Conservation (phyloP, 768 basidiomycete species). For the Amanita inopinata region DNA sequence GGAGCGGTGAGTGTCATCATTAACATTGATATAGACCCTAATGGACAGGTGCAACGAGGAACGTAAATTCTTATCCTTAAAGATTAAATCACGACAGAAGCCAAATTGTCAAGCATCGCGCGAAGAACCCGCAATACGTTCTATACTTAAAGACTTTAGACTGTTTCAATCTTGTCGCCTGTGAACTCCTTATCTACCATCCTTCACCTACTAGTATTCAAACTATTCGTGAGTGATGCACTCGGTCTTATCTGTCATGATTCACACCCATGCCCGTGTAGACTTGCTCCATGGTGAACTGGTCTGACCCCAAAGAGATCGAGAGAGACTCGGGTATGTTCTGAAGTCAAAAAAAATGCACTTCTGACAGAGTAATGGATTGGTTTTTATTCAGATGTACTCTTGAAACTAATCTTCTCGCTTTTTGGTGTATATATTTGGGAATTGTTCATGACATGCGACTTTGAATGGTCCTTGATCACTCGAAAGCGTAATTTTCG, state of each 20-base stretch:
- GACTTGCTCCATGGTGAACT: conserved; percentile 35
- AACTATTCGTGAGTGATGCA: no score
- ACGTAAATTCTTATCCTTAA: neutral
- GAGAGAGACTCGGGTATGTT: conserved; percentile 30
- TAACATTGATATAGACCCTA: no score
- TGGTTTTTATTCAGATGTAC: conserved; percentile 31
- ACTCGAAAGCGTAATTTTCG: conserved; percentile 47
- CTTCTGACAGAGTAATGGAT: neutral
- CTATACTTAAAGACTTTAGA: no score
- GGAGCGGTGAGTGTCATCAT: no score
- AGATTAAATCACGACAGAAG: neutral
- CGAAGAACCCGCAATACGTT: no score
- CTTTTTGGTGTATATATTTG: conserved; percentile 60
- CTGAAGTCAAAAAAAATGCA: conserved; percentile 5
- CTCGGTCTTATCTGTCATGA: no score
- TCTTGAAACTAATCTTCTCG: conserved; percentile 49
- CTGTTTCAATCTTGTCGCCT: no score
- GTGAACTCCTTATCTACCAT: neutral
- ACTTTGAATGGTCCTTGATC: conserved; percentile 61
- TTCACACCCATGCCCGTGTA: no score
- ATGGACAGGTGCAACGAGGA: neutral
- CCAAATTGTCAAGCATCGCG: no score
- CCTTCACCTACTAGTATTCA: neutral
- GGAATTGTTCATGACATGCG: conserved; percentile 54
- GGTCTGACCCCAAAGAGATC: conserved; percentile 37